Evolutionary conservation across 129 eudicot genomes (phyloP).

Genomic region (Oenanthe sinensis): DNA sequence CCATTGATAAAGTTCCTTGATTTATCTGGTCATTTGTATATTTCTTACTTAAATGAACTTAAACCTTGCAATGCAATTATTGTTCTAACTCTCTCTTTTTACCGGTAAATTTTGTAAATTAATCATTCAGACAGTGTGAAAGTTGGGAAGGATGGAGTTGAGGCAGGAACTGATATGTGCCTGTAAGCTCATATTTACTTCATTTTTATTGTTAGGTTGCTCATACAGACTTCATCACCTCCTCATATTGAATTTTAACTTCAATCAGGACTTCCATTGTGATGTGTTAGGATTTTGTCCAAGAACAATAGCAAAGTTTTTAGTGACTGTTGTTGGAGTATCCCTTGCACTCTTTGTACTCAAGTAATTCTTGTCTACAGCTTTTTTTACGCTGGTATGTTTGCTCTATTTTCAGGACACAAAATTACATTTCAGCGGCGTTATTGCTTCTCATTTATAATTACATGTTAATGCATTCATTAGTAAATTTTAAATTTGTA

Average conservation of each 20-base stretch:
- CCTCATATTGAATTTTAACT: no score
- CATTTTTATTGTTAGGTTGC: no score
- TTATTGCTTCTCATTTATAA: background rate
- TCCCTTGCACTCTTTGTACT: conserved; percentile 51
- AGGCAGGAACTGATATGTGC: no score
- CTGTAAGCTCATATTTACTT: no score
- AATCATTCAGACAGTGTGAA: no score
- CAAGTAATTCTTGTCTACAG: conserved; percentile 71
- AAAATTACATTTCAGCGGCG: no score
- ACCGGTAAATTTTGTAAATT: conserved; percentile 8
- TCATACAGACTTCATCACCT: no score
- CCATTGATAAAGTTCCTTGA: no score
- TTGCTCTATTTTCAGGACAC: background rate
- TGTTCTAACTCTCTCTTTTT: conserved; percentile 12
- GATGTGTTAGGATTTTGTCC: conserved; percentile 48
- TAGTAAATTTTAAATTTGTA: no score
- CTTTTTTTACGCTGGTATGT: conserved; percentile 61
- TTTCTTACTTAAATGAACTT: background rate
- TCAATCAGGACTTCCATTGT: background rate
- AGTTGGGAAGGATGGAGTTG: no score
- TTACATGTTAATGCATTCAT: background rate
- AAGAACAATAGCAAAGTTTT: conserved; percentile 83
- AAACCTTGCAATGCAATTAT: background rate
- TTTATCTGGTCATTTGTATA: background rate
- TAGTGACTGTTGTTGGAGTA: conserved; percentile 51